A percentile compares a stretch with the other conserved stretches of the same genome.
Evolutionary conservation across 257 asterid species (phyloP).

Genomic region (Lavandula angustifolia): DNA sequence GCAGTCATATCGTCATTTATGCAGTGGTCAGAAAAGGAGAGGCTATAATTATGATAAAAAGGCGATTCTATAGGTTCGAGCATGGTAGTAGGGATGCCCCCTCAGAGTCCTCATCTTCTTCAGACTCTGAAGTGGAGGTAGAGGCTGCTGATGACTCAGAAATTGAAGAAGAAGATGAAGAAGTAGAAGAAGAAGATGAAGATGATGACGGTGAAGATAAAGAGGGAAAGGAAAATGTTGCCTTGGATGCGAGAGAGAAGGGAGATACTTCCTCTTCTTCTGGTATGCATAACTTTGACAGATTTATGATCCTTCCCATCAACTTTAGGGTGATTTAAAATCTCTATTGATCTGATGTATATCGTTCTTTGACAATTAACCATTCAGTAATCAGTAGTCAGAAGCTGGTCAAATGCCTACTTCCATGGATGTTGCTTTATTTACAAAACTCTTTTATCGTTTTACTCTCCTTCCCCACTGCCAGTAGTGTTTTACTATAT

Average conservation of each 20-base stretch:
- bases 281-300: slow-evolving; percentile 36
- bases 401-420: neutral
- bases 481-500: neutral
- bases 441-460: neutral
- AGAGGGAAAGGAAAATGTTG: slow-evolving; percentile 38
- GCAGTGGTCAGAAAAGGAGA: slow-evolving; percentile 44
- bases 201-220: slow-evolving; percentile 30
- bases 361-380: neutral
- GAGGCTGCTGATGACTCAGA: slow-evolving; percentile 55
- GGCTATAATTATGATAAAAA: slow-evolving; percentile 62
- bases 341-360: slow-evolving; percentile 8
- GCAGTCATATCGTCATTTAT: slow-evolving; percentile 24
- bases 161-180: slow-evolving; percentile 50
- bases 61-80: slow-evolving; percentile 75
- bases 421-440: neutral
- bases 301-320: neutral
- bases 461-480: neutral
- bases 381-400: neutral
- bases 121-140: slow-evolving; percentile 64
- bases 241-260: slow-evolving; percentile 40
- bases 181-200: slow-evolving; percentile 5
- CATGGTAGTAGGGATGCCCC: slow-evolving; percentile 76
- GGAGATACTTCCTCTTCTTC: slow-evolving; percentile 49
- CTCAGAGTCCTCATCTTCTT: slow-evolving; percentile 73
- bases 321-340: slow-evolving; percentile 2